Evolutionary conservation across 208 protist genomes (phyloP).

Genomic region (Trypanosoma theileri): DNA sequence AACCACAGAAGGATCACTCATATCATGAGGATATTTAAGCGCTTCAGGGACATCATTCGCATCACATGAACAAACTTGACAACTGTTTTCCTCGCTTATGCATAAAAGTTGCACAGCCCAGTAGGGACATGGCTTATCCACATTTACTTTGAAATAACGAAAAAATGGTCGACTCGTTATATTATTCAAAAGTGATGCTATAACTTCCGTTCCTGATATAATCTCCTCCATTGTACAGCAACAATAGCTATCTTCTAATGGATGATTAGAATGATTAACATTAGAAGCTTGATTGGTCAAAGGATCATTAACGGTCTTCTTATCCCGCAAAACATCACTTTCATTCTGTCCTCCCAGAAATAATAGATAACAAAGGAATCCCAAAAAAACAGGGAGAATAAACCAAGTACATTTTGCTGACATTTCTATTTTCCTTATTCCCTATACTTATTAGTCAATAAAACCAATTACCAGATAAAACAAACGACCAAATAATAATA

Average conservation of each 20-base stretch:
- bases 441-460: conserved; percentile 5
- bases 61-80: conserved; percentile 81
- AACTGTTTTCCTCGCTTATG: conserved; percentile 71
- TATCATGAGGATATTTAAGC: conserved; percentile 61
- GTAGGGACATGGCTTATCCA: conserved; percentile 78
- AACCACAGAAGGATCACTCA: conserved; percentile 65
- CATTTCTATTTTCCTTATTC: conserved; percentile 26
- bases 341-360: neutral
- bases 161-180: conserved; percentile 80
- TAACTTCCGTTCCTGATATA: conserved; percentile 34
- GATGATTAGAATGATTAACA: neutral
- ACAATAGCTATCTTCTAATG: conserved; percentile 60
- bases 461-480: too few species aligned
- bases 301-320: neutral
- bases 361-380: conserved; percentile 4
- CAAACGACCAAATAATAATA: neutral
- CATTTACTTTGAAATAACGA: conserved; percentile 89
- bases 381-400: conserved; percentile 16
- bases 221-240: conserved; percentile 55
- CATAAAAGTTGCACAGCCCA: conserved; percentile 85
- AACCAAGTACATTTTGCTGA: neutral
- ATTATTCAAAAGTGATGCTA: conserved; percentile 63
- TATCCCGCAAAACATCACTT: neutral
- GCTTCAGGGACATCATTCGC: conserved; percentile 65
- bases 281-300: neutral